Base-by-base conservation (phyloP, 768 basidiomycete species). In the Cyclocybe aegerita region DNA sequence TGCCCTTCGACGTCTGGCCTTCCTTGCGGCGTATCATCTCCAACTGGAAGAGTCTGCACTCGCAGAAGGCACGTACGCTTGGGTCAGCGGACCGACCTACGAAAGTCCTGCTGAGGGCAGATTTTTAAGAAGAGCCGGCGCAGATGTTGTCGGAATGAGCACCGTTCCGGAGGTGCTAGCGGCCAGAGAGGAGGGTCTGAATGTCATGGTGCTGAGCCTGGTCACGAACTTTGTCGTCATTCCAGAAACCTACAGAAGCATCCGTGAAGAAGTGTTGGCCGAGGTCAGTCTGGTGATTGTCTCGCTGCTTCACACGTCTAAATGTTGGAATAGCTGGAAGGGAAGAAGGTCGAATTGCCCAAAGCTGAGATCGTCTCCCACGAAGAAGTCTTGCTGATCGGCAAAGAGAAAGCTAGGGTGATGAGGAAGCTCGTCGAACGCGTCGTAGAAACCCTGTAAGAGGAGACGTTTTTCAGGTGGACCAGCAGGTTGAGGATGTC, bases 91-190 rank as follows among this genome's bases (percentile, higher is more conserved):
- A 0, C 93, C 93, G 10, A 89, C 90, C 7, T 95, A 95, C 62
- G 93, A 95, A 69, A 90, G 89, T 0, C 83, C 88, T 2, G 92
- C 90, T 0, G 93, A 96, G 59, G 93, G 91, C 31, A 74, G 85
- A 42, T 84, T 93, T 69, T 70, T 95, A 36, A 72, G 87, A 11
- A 68, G 70, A 7, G 83, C 81, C 0, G 93, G 93, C 3, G 93
- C 87, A 1, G 90, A 92, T 58, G 88, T 93, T n/a, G 93, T 94
- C 1, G 93, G 93, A 1, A 95, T 95, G 93, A 92, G 89, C 57
- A 95, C 93, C 0, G 81, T 94, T 11, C 93, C 92, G 0, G 93
- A 95, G 68, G 93, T 95, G 17, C 72, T 93, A 16, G 88, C 83
- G 0, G 93, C 88, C 7, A 69, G 82, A 42, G 84, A 91, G 62